Percentiles rank a stretch among this genome's conserved stretches.
Evolutionary conservation across 108 stramenopile genomes (phyloP).

Genomic region (Discostella pseudostelligera): DNA sequence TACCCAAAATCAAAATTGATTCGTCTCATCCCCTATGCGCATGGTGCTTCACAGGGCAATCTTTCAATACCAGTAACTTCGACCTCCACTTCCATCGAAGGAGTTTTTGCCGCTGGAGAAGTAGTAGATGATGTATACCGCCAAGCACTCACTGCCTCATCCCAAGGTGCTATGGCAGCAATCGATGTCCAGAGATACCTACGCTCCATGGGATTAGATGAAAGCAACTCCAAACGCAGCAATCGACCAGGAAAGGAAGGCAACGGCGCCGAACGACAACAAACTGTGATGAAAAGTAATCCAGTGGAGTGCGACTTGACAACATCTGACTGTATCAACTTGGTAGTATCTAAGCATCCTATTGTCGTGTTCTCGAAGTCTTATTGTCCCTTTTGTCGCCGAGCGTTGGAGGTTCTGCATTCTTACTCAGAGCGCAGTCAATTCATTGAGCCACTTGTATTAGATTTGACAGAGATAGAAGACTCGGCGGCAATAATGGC

Average conservation of each 20-base stretch:
- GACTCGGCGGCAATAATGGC: conserved; percentile 46
- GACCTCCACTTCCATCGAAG: conserved; percentile 52
- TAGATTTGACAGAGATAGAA: conserved; percentile 55
- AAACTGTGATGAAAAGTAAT: not conserved
- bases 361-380: conserved; percentile 81
- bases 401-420: conserved; percentile 59
- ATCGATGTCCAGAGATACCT: conserved; percentile 71
- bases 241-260: conserved; percentile 3
- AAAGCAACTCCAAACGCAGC: not conserved
- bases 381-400: conserved; percentile 67
- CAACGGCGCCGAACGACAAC: not conserved
- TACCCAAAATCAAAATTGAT: conserved; percentile 35
- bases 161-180: conserved; percentile 69
- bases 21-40: not conserved
- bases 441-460: conserved; percentile 41
- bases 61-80: not conserved
- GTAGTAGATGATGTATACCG: conserved; percentile 59
- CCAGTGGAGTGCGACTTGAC: conserved; percentile 47
- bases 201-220: conserved; percentile 8
- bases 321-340: conserved; percentile 44
- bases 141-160: conserved; percentile 63
- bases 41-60: not conserved
- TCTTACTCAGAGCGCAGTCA: conserved; percentile 12
- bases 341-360: conserved; percentile 57
- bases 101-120: conserved; percentile 74